These are phyloP conservation scores for Candida sithepensis DNA, from an alignment of 805 yeast genomes.

Conservation along the genomic window DNA sequence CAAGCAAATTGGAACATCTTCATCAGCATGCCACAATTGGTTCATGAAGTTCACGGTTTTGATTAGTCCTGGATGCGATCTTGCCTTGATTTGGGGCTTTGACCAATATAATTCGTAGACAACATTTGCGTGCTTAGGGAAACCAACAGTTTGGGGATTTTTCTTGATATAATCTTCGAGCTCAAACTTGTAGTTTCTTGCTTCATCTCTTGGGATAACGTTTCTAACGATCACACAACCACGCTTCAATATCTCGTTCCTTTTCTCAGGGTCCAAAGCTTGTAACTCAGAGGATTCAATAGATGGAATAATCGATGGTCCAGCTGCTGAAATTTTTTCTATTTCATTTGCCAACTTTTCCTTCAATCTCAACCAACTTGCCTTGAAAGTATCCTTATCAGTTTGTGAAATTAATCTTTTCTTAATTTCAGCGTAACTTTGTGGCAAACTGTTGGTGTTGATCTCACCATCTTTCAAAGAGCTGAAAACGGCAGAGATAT, in stretches of 20 bases:
- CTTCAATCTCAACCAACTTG: constrained; percentile 28
- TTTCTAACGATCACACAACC: constrained; percentile 32
- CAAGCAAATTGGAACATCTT: constrained; percentile 23
- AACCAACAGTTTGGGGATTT: constrained; percentile 31
- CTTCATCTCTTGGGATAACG: constrained; percentile 28
- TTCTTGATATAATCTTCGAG: constrained; percentile 24
- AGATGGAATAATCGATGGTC: constrained; percentile 17
- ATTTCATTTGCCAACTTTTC: constrained; percentile 18
- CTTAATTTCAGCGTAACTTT: constrained; percentile 11
- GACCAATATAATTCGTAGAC: constrained; percentile 37
- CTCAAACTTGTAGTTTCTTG: constrained; percentile 16
- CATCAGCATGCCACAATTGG: constrained; percentile 7
- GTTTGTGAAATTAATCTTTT: constrained; percentile 20
- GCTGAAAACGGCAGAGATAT: constrained; percentile 14
- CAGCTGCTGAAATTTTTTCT: constrained; percentile 20
- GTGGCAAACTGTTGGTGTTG: neutral
- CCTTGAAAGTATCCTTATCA: constrained; percentile 22
- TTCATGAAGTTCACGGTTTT: constrained; percentile 20
- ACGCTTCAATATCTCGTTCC: constrained; percentile 11
- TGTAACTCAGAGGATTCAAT: constrained; percentile 17
- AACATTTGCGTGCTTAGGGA: constrained; percentile 23
- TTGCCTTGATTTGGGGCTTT: constrained; percentile 34
- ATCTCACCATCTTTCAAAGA: constrained; percentile 7
- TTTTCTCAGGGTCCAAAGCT: constrained; percentile 6
- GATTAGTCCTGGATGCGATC: constrained; percentile 34